phyloP scores from a whole-genome alignment of 2,329 filamentous ascomycete genomes.

The Colletotrichum sp. region DNA sequence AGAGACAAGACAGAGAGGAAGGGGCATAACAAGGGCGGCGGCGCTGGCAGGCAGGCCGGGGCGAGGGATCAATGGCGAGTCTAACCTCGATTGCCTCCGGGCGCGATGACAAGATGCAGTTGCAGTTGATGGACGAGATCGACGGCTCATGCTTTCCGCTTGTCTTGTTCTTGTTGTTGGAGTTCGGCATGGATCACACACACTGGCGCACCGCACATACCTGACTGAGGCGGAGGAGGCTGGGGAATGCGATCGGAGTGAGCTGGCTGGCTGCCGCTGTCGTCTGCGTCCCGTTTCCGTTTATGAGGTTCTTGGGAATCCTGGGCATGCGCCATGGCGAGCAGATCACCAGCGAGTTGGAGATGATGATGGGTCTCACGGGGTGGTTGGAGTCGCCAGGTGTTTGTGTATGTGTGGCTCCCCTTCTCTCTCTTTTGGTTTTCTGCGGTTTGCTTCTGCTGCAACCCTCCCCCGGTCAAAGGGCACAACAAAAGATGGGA shows the following conservation, averaged over 20 bases:
- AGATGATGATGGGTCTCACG: neutral
- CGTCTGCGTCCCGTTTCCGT: constrained; percentile 54
- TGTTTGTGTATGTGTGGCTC: neutral
- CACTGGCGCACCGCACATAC: constrained; percentile 37
- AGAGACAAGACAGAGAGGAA: neutral
- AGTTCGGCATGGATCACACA: constrained; percentile 20
- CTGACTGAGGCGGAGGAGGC: constrained; percentile 48
- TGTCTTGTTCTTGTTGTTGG: constrained; percentile 17
- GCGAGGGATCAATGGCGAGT: constrained; percentile 22
- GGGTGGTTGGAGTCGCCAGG: neutral
- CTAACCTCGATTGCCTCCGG: constrained; percentile 23
- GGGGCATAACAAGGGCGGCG: constrained; percentile 12
- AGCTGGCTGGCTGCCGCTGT: constrained; percentile 41
- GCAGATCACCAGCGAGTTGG: constrained; percentile 5
- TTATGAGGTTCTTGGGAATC: constrained; percentile 47
- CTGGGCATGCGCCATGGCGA: constrained; percentile 46
- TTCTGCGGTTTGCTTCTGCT: neutral
- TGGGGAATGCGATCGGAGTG: constrained; percentile 47
- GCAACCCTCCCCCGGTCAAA: neutral
- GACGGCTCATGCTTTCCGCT: constrained; percentile 13
- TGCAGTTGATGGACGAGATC: constrained; percentile 18
- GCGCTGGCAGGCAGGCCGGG: constrained; percentile 20
- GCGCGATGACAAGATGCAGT: constrained; percentile 19
- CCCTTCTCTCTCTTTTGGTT: neutral
- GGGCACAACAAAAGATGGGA: neutral